Evolutionary conservation across 1,139 yeast genomes (phyloP).

Genomic region (Sugiyamaella sp.): DNA sequence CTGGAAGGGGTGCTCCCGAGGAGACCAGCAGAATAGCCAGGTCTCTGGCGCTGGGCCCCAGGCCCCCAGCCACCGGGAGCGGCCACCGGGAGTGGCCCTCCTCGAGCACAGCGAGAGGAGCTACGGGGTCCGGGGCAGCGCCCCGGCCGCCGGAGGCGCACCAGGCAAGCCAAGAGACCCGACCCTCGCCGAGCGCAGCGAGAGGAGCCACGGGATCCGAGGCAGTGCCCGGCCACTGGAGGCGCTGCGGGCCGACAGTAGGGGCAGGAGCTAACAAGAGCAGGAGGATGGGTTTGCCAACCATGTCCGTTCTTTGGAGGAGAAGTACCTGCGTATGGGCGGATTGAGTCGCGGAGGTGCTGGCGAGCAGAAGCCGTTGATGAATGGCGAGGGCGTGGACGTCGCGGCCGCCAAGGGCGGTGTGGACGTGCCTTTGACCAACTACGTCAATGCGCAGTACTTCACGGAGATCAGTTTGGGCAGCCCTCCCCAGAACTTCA

Average conservation of each 20-base stretch:
- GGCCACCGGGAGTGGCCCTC: too few species aligned
- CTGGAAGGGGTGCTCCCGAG: too few species aligned
- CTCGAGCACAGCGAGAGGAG: slow-evolving; percentile 10
- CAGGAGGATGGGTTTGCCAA: slow-evolving; percentile 52
- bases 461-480: slow-evolving; percentile 88
- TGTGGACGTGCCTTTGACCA: slow-evolving; percentile 81
- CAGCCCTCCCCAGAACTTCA: slow-evolving; percentile 89
- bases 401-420: slow-evolving; percentile 42
- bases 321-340: slow-evolving; percentile 65
- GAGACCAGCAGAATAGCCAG: too few species aligned
- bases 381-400: slow-evolving; percentile 44
- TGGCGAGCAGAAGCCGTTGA: slow-evolving; percentile 34
- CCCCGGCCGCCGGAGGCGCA: slow-evolving; percentile 16
- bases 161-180: too few species aligned
- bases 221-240: background rate
- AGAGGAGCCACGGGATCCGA: too few species aligned
- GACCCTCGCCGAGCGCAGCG: background rate
- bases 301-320: slow-evolving; percentile 69
- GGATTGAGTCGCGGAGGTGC: slow-evolving; percentile 35
- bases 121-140: slow-evolving; percentile 8
- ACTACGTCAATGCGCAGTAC: slow-evolving; percentile 94
- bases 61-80: too few species aligned
- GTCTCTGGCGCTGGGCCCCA: background rate
- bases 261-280: too few species aligned
- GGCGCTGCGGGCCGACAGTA: background rate